phyloP scores from a whole-genome alignment of 306 rosid genomes.

The Vigna radiata region DNA sequence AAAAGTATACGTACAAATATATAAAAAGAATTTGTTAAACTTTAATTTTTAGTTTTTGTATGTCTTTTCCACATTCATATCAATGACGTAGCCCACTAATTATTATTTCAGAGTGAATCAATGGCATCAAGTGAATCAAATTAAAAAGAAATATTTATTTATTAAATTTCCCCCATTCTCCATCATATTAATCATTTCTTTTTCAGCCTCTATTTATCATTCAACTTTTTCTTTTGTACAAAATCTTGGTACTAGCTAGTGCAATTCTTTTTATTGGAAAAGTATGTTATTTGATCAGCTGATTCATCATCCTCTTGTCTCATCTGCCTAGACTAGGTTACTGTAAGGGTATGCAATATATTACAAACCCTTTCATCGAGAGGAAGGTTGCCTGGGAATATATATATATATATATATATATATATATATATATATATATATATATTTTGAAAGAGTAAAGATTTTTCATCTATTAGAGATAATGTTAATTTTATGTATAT shows the following conservation, averaged over 20 bases:
- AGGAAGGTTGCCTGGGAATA: not conserved
- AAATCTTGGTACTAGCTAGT: not conserved
- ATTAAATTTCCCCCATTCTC: not conserved
- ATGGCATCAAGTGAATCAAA: not conserved
- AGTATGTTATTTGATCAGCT: not conserved
- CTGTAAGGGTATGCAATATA: slow-evolving; percentile 28
- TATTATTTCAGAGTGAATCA: not conserved
- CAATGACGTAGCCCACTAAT: not conserved
- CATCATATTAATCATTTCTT: not conserved
- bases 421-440: not conserved
- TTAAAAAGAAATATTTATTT: not conserved
- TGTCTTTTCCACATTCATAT: not conserved
- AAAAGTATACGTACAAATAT: too few relatives aligned
- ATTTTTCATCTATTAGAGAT: too few relatives aligned
- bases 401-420: not conserved
- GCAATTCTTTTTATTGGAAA: not conserved
- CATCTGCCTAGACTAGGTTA: slow-evolving; percentile 26
- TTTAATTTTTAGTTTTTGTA: too few relatives aligned
- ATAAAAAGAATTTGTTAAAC: too few relatives aligned
- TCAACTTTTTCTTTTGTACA: not conserved
- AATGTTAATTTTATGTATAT: too few relatives aligned
- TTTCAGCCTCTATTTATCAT: not conserved
- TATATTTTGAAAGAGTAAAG: too few relatives aligned
- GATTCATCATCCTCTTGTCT: slow-evolving; percentile 5
- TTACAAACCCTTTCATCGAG: slow-evolving; percentile 7